phyloP scores from a whole-genome alignment of 768 basidiomycete genomes.

The Boletus subcaerulescens region DNA sequence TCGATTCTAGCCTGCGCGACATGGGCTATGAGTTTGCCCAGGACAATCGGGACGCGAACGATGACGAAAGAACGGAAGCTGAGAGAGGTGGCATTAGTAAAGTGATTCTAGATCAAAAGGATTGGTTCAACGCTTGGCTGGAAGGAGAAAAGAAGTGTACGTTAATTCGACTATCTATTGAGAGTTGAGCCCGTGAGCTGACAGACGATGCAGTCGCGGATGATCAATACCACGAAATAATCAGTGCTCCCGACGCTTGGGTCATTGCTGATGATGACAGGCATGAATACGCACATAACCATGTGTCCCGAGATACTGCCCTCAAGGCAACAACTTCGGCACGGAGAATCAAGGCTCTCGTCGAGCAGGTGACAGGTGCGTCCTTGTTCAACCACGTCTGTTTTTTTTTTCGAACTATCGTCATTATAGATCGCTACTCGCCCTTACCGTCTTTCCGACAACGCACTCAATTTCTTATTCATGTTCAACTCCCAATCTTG shows the following conservation, averaged over 20 bases:
- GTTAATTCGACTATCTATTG: slow-evolving; percentile 27
- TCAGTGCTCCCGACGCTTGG: slow-evolving; percentile 84
- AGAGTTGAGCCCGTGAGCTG: background rate
- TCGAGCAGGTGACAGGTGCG: slow-evolving; percentile 90
- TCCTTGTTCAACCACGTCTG: background rate
- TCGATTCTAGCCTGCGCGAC: slow-evolving; percentile 75
- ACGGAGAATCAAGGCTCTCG: slow-evolving; percentile 73
- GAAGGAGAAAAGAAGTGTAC: slow-evolving; percentile 85
- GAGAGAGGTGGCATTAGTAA: slow-evolving; percentile 79
- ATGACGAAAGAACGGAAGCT: slow-evolving; percentile 18
- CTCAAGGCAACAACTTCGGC: slow-evolving; percentile 80
- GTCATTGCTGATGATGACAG: slow-evolving; percentile 66
- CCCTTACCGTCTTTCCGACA: slow-evolving; percentile 77
- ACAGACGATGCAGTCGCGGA: slow-evolving; percentile 64
- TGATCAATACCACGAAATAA: slow-evolving; percentile 81
- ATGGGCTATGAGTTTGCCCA: slow-evolving; percentile 61
- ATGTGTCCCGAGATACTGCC: slow-evolving; percentile 29
- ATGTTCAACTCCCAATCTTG: slow-evolving; percentile 82
- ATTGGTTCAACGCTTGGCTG: slow-evolving; percentile 93
- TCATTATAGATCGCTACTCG: slow-evolving; percentile 75
- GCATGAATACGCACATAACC: slow-evolving; percentile 36
- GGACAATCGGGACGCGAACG: slow-evolving; percentile 15
- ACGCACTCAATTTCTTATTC: slow-evolving; percentile 78
- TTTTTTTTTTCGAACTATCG: background rate
- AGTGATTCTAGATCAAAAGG: slow-evolving; percentile 73